A percentile compares a stretch with the other conserved stretches of the same genome.
Conservation (phyloP, 257 asterid genomes). For the Nicotiana benthamiana region DNA sequence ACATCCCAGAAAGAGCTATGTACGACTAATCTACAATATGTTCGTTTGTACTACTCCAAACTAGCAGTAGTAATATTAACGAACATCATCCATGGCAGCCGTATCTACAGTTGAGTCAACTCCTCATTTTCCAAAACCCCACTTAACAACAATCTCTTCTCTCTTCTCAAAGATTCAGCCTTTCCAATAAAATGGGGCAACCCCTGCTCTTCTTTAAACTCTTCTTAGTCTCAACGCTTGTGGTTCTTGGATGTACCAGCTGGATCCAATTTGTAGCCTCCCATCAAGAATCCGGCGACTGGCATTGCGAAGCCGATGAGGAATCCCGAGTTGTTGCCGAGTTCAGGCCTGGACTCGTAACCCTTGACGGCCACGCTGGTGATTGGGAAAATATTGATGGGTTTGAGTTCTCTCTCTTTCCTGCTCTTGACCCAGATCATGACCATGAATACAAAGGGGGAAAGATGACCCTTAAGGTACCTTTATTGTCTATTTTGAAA, state of each 20-base stretch:
- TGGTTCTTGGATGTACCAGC: slow-evolving; percentile 11
- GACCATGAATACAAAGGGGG: slow-evolving; percentile 63
- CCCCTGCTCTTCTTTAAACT: neutral
- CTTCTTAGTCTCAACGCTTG: slow-evolving; percentile 17
- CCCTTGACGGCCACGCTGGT: slow-evolving; percentile 62
- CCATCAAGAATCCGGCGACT: slow-evolving; percentile 66
- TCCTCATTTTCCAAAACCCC: neutral
- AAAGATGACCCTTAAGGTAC: slow-evolving; percentile 69
- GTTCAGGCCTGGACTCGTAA: slow-evolving; percentile 56
- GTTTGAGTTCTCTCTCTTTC: slow-evolving; percentile 68
- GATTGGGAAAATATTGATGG: slow-evolving; percentile 69
- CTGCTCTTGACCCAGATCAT: slow-evolving; percentile 82
- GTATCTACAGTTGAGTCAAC: neutral
- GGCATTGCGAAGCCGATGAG: slow-evolving; percentile 59
- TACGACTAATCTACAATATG: neutral
- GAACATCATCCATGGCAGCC: neutral
- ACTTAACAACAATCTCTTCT: neutral
- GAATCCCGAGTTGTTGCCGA: slow-evolving; percentile 55
- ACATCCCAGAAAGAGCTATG: slow-evolving; percentile 7
- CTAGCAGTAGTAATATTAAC: neutral
- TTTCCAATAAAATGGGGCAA: neutral
- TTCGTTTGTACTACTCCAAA: neutral
- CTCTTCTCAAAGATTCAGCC: neutral
- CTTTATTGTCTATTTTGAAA: too few relatives aligned
- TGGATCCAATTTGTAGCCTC: slow-evolving; percentile 27